Evolutionary conservation across 768 basidiomycete genomes (phyloP).

Genomic region (Suillus placidus): DNA sequence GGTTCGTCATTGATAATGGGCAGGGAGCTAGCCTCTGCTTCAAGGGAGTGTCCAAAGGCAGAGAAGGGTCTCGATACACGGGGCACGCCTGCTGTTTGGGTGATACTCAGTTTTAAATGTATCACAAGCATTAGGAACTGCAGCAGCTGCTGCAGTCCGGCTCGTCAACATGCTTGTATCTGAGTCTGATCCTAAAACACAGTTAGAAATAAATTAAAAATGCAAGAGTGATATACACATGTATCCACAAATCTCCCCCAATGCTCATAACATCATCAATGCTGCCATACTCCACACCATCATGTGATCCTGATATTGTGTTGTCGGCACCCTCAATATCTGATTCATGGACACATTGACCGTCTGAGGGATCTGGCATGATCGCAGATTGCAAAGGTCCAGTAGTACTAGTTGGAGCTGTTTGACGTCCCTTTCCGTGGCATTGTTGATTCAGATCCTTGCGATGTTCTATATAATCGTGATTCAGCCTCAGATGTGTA

Average conservation of each 20-base stretch:
- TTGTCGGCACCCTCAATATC: background rate
- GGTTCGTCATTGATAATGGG: background rate
- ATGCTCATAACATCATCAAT: background rate
- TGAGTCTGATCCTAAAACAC: background rate
- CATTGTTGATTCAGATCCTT: background rate
- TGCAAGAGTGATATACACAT: background rate
- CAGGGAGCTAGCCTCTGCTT: background rate
- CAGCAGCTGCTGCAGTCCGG: background rate
- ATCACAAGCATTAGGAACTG: background rate
- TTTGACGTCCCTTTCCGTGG: background rate
- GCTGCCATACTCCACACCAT: background rate
- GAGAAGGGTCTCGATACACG: conserved; percentile 4
- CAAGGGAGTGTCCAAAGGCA: background rate
- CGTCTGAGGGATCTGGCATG: no score
- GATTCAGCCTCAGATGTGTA: no score
- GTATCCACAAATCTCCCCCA: background rate
- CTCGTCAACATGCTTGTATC: background rate
- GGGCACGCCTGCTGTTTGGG: background rate
- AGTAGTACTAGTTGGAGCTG: background rate
- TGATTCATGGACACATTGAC: no score
- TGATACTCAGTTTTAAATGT: conserved; percentile 15
- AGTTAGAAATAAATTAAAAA: background rate
- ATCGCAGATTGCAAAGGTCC: background rate
- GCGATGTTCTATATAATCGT: no score
- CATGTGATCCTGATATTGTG: no score